Conservation (phyloP, 2,329 filamentous ascomycete species). For the Botrytis cinerea region DNA sequence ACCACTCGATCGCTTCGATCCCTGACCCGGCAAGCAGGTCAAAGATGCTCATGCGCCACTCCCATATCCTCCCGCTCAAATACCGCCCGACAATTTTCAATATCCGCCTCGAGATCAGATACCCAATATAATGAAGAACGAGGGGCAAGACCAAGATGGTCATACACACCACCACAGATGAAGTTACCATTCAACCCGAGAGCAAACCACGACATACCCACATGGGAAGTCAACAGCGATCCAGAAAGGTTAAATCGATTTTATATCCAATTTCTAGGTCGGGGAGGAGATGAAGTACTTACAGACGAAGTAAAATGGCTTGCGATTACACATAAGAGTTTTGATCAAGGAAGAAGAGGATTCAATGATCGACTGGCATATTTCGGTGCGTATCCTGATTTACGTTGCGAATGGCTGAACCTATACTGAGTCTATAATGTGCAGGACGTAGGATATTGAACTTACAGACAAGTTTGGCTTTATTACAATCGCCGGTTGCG, state of each 20-base stretch:
- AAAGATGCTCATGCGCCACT: slow-evolving; percentile 35
- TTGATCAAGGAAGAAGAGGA: slow-evolving; percentile 89
- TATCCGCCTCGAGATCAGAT: slow-evolving; percentile 36
- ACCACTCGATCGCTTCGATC: slow-evolving; percentile 46
- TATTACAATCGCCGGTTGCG: slow-evolving; percentile 50
- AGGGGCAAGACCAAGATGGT: slow-evolving; percentile 62
- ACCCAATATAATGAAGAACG: slow-evolving; percentile 41
- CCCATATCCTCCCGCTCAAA: slow-evolving; percentile 27
- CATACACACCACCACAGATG: slow-evolving; percentile 67
- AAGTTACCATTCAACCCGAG: slow-evolving; percentile 62
- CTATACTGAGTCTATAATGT: slow-evolving; percentile 29
- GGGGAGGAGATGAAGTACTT: slow-evolving; percentile 69
- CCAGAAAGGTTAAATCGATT: slow-evolving; percentile 73
- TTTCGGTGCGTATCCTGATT: slow-evolving; percentile 60
- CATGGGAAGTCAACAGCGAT: slow-evolving; percentile 73
- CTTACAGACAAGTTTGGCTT: slow-evolving; percentile 63
- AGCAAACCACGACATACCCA: slow-evolving; percentile 52
- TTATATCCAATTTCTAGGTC: slow-evolving; percentile 75
- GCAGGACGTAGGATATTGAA: slow-evolving; percentile 60
- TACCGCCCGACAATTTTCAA: slow-evolving; percentile 35
- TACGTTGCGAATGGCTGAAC: not conserved
- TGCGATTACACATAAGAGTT: slow-evolving; percentile 96
- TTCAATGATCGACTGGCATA: slow-evolving; percentile 94
- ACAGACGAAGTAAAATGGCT: slow-evolving; percentile 95
- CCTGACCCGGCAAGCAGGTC: slow-evolving; percentile 39